Percentiles rank a stretch among this genome's conserved stretches.
phyloP scores from a whole-genome alignment of 345 rosid genomes.

The Pseudoturritis turrita region DNA sequence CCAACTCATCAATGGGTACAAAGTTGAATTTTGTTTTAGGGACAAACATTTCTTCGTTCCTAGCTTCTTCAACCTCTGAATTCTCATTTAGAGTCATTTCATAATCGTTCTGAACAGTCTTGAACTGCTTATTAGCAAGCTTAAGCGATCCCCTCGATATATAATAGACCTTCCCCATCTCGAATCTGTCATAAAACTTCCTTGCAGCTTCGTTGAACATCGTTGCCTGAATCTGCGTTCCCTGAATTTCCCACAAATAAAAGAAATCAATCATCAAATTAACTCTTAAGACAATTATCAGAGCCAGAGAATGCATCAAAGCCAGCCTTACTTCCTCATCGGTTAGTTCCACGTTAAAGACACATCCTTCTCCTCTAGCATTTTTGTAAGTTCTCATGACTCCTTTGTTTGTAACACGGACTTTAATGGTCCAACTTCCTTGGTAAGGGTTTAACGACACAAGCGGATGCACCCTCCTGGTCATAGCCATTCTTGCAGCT shows the following conservation, averaged over 20 bases:
- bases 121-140: conserved; percentile 90
- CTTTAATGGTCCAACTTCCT: conserved; percentile 95
- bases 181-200: conserved; percentile 77
- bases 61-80: conserved; percentile 85
- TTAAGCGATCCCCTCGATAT: conserved; percentile 75
- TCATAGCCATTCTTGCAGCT: conserved; percentile 77
- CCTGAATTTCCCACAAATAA: conserved; percentile 37
- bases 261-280: neutral
- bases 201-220: conserved; percentile 93
- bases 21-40: conserved; percentile 82
- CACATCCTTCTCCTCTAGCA: conserved; percentile 94
- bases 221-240: conserved; percentile 95
- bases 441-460: conserved; percentile 95
- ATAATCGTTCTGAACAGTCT: conserved; percentile 88
- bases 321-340: conserved; percentile 79
- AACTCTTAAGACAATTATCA: neutral
- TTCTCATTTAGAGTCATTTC: conserved; percentile 87
- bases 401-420: conserved; percentile 84
- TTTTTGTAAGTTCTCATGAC: conserved; percentile 81
- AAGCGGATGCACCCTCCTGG: conserved; percentile 89
- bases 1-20: conserved; percentile 78
- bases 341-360: conserved; percentile 90
- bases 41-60: conserved; percentile 55
- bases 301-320: neutral
- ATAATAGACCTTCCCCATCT: conserved; percentile 80